Base-by-base conservation (phyloP, 352 stramenopile species). In the Sclerospora graminicola region DNA sequence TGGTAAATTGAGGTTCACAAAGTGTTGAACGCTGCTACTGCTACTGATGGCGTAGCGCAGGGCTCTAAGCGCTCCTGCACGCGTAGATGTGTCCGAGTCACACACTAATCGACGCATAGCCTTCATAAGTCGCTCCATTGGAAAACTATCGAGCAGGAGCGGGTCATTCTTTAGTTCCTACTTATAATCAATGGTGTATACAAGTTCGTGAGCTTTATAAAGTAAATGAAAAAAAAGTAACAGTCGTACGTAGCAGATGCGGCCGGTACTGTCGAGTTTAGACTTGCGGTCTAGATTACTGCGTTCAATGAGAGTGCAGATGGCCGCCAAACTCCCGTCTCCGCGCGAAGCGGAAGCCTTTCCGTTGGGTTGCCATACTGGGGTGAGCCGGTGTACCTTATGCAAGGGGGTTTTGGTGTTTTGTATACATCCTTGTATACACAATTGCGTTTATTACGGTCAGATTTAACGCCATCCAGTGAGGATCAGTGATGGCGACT, bases 91-190 rank as follows among this genome's bases (percentile, higher is more conserved):
- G 47, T 93, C 82, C 6, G 70, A 68, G 45, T 93, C 82, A 32
- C 67, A 74, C 36, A 89, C 67, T 20, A 93, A 60, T 14, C 74
- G 62, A 8, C 82, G 72, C 64, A 87, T 78, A 45, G 67, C 82
- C 24, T 82, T 79, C 61, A 91, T 86, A 8, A 93, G 43, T 13
- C 82, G 67, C 6, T 89, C 76, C 41, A 89, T 69, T 2, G 82
- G 70, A 45, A 93, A 93, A 20, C 56, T 72, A 43, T 93, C 79
- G 5, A 93, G 69, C 45, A 89, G 59, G 48, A 93, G 52, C 24
- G 82, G 78, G 42, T 93, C 76, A 40, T 74, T 89, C 51, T 93
- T 93, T 23, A 93, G 70, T 41, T 93, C 82, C 75, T 84, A 33
- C 15, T 33, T 10, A 40, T 19, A 27, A 4, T 8, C 14, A 19